These are phyloP conservation scores for Musa acuminata DNA, from an alignment of 176 grass and related monocot species.

Conservation along the genomic window DNA sequence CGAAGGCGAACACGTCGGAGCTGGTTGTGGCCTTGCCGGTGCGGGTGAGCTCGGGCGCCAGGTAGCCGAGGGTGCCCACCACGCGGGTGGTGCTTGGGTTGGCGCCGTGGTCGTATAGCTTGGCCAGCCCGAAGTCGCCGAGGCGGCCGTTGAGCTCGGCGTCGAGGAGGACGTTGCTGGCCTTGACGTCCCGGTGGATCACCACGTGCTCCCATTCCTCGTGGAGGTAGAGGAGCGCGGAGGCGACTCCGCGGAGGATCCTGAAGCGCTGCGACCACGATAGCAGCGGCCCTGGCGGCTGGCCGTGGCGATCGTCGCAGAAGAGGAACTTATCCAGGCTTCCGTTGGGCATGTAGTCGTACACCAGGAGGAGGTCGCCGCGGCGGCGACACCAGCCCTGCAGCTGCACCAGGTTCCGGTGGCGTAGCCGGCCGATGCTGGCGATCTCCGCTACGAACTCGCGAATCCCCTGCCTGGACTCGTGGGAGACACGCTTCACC, in stretches of 20 bases:
- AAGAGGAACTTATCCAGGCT: slow-evolving; percentile 66
- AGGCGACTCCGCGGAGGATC: slow-evolving; percentile 49
- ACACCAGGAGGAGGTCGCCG: slow-evolving; percentile 62
- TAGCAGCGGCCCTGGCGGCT: slow-evolving; percentile 10
- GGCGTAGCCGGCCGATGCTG: slow-evolving; percentile 64
- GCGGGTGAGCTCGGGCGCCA: slow-evolving; percentile 70
- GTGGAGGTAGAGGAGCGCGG: slow-evolving; percentile 68
- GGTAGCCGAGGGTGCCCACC: slow-evolving; percentile 55
- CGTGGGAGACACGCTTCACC: slow-evolving; percentile 59
- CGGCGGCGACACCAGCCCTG: slow-evolving; percentile 62
- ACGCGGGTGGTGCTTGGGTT: slow-evolving; percentile 40
- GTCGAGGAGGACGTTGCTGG: slow-evolving; percentile 78
- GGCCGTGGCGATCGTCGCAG: background rate
- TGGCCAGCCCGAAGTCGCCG: slow-evolving; percentile 78
- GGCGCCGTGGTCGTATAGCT: slow-evolving; percentile 52
- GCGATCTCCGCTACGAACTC: slow-evolving; percentile 70
- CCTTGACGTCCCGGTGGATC: slow-evolving; percentile 84
- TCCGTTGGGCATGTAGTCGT: slow-evolving; percentile 66
- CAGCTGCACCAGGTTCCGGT: slow-evolving; percentile 68
- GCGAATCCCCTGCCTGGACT: slow-evolving; percentile 53
- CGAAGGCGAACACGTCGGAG: slow-evolving; percentile 68
- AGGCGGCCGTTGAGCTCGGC: slow-evolving; percentile 57
- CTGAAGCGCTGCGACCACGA: slow-evolving; percentile 46
- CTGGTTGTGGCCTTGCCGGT: slow-evolving; percentile 60
- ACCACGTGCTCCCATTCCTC: slow-evolving; percentile 88